Conservation (phyloP, 2,329 filamentous ascomycete species). For the Eurotiales sp. region DNA sequence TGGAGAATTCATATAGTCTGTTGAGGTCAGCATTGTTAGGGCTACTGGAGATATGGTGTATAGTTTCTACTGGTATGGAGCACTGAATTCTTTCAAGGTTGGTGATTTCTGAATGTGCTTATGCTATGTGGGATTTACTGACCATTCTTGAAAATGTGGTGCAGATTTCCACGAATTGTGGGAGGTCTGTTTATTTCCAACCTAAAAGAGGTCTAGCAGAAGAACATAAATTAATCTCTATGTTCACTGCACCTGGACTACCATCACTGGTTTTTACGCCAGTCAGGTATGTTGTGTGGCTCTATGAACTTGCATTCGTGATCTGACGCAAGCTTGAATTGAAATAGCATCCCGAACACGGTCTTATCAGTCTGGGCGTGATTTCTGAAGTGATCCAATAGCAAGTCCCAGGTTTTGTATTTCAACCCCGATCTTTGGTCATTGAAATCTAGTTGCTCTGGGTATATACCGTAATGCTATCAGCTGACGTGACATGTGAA, state of each 20-base stretch:
- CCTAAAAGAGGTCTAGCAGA: neutral
- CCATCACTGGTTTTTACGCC: slow-evolving; percentile 8
- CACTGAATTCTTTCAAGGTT: slow-evolving; percentile 6
- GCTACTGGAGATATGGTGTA: neutral
- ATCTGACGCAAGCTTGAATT: too few relatives aligned
- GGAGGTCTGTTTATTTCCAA: slow-evolving; percentile 4
- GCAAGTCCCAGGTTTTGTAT: too few relatives aligned
- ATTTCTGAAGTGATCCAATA: slow-evolving; percentile 7
- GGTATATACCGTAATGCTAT: too few relatives aligned
- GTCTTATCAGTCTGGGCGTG: slow-evolving; percentile 5
- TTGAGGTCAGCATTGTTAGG: slow-evolving; percentile 5
- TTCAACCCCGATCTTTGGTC: too few relatives aligned
- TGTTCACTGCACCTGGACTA: slow-evolving; percentile 6
- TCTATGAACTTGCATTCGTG: too few relatives aligned
- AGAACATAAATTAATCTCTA: neutral
- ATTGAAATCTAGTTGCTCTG: too few relatives aligned
- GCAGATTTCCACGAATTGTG: slow-evolving; percentile 8
- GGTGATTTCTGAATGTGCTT: neutral
- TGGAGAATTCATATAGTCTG: slow-evolving; percentile 7
- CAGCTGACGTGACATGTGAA: too few relatives aligned
- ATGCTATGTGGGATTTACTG: too few relatives aligned
- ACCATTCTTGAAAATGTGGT: too few relatives aligned
- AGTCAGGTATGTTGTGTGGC: slow-evolving; percentile 1
- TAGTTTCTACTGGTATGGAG: slow-evolving; percentile 2
- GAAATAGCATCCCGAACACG: neutral